These are phyloP conservation scores for Cordyceps cateniannulata DNA, from an alignment of 2,329 filamentous ascomycete genomes.

Conservation along the genomic window DNA sequence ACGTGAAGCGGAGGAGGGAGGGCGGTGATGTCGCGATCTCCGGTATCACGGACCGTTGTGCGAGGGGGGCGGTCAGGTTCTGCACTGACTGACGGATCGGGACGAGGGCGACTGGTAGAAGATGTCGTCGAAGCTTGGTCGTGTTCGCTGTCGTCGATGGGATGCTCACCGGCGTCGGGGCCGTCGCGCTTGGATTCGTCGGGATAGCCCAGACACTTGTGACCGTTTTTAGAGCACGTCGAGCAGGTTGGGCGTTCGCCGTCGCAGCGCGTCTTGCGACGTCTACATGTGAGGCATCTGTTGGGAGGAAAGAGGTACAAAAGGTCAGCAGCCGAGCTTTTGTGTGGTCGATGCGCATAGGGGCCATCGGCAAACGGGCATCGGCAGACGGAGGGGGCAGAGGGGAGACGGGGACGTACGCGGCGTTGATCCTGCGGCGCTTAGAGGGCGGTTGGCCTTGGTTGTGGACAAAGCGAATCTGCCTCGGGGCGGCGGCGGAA, in stretches of 20 bases:
- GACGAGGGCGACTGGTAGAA: not conserved
- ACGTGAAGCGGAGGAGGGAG: not conserved
- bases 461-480: constrained; percentile 75
- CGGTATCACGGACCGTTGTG: not conserved
- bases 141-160: constrained; percentile 31
- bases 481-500: constrained; percentile 35
- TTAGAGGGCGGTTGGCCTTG: constrained; percentile 77
- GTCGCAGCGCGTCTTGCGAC: constrained; percentile 68
- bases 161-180: constrained; percentile 24
- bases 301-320: not conserved
- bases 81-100: not conserved
- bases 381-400: not conserved
- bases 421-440: constrained; percentile 70
- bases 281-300: constrained; percentile 67
- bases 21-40: not conserved
- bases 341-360: not conserved
- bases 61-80: not conserved
- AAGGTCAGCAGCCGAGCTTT: not conserved
- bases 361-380: not conserved
- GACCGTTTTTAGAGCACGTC: constrained; percentile 66
- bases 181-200: constrained; percentile 33
- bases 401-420: constrained; percentile 44
- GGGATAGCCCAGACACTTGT: constrained; percentile 61
- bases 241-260: constrained; percentile 67
- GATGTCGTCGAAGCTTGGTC: not conserved